Evolutionary conservation across 1,284 basidiomycete species (phyloP), one percentile per base, ranked within the genome.

Genomic region (Ustilago shanxiensis): DNA sequence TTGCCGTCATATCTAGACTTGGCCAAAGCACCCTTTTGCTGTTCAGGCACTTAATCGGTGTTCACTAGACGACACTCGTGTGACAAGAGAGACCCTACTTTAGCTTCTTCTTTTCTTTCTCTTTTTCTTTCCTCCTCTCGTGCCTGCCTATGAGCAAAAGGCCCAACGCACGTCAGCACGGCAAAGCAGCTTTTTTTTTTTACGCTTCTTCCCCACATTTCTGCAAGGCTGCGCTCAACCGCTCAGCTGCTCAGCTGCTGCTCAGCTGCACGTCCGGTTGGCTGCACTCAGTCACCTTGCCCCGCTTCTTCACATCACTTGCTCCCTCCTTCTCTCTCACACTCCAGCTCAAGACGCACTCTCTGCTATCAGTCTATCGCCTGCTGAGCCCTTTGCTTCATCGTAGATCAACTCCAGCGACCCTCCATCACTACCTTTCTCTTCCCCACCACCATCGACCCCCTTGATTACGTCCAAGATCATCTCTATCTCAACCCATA

Each of bases 191-290:
- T 20, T 3, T 20, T 44, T 6, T n/a, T 44, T 44, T 20, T 39
- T 18, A 54, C 52, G 20, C 39, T 44, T 56, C 24, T 44, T 56
- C 54, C 54, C 54, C 54, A 56, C 54, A 56, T 31, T 39, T 54
- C 31, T 52, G 50, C 50, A 16, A n/a, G n/a, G n/a, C n/a, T n/a
- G n/a, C n/a, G n/a, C n/a, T n/a, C n/a, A n/a, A n/a, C n/a, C n/a
- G n/a, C n/a, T n/a, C n/a, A n/a, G n/a, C n/a, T n/a, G n/a, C n/a
- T n/a, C n/a, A n/a, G n/a, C 47, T 26, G 24, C 22, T 37, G 52
- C 52, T 6, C 24, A 37, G 31, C 31, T 52, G 52, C 52, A 22
- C 35, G 22, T 31, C 52, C 14, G 44, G n/a, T n/a, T n/a, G n/a
- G n/a, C n/a, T n/a, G n/a, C n/a, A 33, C 31, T 6, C 31, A 5